Evolutionary conservation across 2,329 filamentous ascomycete species (phyloP).

Genomic region (Didymella pinodella): DNA sequence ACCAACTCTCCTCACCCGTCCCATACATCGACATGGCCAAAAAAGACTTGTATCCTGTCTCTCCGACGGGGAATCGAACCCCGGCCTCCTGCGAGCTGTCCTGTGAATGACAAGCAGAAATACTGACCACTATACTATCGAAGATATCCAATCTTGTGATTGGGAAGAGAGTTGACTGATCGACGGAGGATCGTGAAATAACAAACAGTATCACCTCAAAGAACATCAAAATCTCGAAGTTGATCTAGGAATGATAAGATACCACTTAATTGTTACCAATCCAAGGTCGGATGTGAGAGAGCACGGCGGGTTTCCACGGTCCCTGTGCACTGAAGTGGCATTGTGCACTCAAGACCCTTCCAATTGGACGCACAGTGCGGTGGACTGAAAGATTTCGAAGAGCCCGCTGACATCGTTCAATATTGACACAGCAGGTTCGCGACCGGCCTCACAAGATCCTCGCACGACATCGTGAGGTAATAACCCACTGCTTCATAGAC

Average conservation of each 20-base stretch:
- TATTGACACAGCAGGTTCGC: background rate
- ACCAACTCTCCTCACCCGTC: background rate
- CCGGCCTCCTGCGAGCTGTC: conserved; percentile 23
- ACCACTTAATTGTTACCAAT: too few relatives aligned
- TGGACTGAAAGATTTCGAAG: background rate
- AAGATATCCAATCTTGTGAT: conserved; percentile 13
- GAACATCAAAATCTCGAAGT: too few relatives aligned
- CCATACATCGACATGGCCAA: background rate
- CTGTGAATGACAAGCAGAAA: conserved; percentile 18
- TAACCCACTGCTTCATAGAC: background rate
- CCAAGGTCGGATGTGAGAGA: too few relatives aligned
- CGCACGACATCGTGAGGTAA: background rate
- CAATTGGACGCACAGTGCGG: background rate
- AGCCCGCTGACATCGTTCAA: background rate
- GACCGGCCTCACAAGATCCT: background rate
- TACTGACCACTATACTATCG: conserved; percentile 24
- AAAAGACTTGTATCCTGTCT: conserved; percentile 4
- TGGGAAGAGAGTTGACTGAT: conserved; percentile 12
- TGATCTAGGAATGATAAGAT: too few relatives aligned
- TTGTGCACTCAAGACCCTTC: background rate
- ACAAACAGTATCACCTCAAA: background rate
- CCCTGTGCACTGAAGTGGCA: background rate
- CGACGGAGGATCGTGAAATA: background rate
- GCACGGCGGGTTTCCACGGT: too few relatives aligned
- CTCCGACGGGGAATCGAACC: conserved; percentile 25